These are phyloP conservation scores for Tolypocladium ovalisporum DNA, from an alignment of 2,329 filamentous ascomycete species.

Conservation along the genomic window DNA sequence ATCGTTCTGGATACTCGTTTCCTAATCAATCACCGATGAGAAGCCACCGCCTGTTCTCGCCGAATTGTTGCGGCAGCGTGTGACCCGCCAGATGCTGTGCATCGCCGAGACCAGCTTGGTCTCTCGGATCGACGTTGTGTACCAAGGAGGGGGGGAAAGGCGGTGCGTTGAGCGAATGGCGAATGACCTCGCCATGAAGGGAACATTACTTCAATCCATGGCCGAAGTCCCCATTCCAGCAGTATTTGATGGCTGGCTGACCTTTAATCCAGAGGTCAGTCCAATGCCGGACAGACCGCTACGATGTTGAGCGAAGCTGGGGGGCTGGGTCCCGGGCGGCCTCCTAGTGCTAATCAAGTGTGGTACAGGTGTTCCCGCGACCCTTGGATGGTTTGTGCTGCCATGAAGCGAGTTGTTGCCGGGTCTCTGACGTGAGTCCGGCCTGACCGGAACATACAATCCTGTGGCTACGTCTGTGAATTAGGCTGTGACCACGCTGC, in stretches of 20 bases:
- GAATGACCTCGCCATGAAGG: background rate
- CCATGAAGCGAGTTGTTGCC: constrained; percentile 3
- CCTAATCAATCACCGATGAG: too few species aligned
- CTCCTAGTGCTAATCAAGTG: constrained; percentile 4
- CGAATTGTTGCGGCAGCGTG: background rate
- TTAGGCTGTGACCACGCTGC: background rate
- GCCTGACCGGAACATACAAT: background rate
- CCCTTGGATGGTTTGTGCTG: constrained; percentile 1
- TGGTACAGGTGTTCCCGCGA: constrained; percentile 4
- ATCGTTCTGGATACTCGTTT: too few species aligned
- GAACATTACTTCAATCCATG: constrained; percentile 4
- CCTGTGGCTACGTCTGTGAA: background rate
- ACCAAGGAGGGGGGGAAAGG: too few species aligned
- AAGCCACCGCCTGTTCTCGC: background rate
- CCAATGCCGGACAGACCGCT: constrained; percentile 14
- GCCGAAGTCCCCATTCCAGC: constrained; percentile 7
- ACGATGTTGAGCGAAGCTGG: constrained; percentile 10
- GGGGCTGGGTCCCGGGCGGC: constrained; percentile 2
- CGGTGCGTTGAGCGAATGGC: background rate
- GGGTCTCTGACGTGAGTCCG: constrained; percentile 5
- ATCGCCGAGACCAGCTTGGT: background rate
- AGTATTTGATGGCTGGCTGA: constrained; percentile 13
- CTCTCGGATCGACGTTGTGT: too few species aligned
- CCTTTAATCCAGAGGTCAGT: constrained; percentile 18
- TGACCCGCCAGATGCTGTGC: too few species aligned